Evolutionary conservation across 371 early-diverging fungal species (phyloP), one percentile per base, ranked within the genome.

Genomic region (Entomophthora muscae): DNA sequence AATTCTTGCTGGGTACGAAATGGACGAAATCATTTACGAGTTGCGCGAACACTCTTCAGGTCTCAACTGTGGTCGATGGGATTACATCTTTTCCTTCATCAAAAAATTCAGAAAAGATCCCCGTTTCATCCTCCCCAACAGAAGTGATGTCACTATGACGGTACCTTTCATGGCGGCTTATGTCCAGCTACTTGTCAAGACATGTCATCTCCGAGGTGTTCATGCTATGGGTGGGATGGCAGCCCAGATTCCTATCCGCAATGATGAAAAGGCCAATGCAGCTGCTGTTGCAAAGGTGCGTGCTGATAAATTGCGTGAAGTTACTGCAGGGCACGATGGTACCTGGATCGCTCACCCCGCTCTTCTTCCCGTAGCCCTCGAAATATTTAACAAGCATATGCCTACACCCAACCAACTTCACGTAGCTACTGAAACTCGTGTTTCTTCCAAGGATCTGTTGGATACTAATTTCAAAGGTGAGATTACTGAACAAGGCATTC

Each of bases 201-300:
- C 95, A 12, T 95, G 96, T 73, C 96, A 95, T 76, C 83, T 82
- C 77, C 90, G 95, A 57, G 93, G 93, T 59, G 96, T 95, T 13
- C 96, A 95, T 71, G 96, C 96, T 57, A 95, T 95, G 94, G 96
- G 96, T 61, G 96, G 96, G 52, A 95, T 95, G 96, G 95, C 96
- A 52, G 96, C 96, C 32, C 93, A 93, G 73, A 95, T 95, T 69
- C 96, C 96, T 53, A 93, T 95, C 83, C 92, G 91, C 80, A 82
- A 85, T 76, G 81, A 95, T 72, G 69, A 76, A 33, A 71, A 77
- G 56, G 92, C 90, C 57, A 95, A 95, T 77, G 78, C 85, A 64
- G 83, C 85, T 10, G 94, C 96, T 53, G 83, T 95, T 81, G 80
- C 78, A 71, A 94, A 95, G 80, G 96, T 95, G 42, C 80, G 83